A percentile compares a stretch with the other conserved stretches of the same genome.
Evolutionary conservation across 2,329 filamentous ascomycete species (phyloP).

Genomic region (Trichoderma harzianum): DNA sequence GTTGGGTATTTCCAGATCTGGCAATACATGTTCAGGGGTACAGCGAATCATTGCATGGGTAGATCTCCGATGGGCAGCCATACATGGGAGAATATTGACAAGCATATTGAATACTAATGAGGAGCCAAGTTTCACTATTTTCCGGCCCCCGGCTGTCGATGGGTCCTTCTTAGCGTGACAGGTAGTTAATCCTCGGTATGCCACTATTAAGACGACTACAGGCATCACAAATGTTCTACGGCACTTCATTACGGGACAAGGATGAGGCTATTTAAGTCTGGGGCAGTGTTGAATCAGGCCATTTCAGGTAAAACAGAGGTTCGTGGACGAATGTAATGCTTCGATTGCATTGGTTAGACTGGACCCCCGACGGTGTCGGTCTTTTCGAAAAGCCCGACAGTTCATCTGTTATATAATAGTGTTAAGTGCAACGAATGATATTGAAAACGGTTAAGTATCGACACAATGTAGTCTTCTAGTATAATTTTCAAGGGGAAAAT

Average conservation of each 20-base stretch:
- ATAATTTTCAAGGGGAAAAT: not conserved
- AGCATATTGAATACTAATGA: not conserved
- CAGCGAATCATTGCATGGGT: not conserved
- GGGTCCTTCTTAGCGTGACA: not conserved
- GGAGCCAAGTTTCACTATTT: not conserved
- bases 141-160: not conserved
- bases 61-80: not conserved
- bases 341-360: not conserved
- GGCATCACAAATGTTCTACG: not conserved
- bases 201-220: not conserved
- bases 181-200: not conserved
- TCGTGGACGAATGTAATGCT: not conserved
- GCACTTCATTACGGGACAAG: not conserved
- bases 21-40: not conserved
- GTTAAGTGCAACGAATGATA: not conserved
- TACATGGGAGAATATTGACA: too few relatives aligned
- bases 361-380: not conserved
- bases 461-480: not conserved
- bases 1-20: not conserved
- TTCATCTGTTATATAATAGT: not conserved
- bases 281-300: not conserved
- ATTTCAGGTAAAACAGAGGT: not conserved
- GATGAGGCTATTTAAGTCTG: not conserved
- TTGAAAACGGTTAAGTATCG: fast-evolving
- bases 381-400: not conserved